These are phyloP conservation scores for Rhizopogon vinicolor DNA, from an alignment of 768 basidiomycete species.

Conservation along the genomic window DNA sequence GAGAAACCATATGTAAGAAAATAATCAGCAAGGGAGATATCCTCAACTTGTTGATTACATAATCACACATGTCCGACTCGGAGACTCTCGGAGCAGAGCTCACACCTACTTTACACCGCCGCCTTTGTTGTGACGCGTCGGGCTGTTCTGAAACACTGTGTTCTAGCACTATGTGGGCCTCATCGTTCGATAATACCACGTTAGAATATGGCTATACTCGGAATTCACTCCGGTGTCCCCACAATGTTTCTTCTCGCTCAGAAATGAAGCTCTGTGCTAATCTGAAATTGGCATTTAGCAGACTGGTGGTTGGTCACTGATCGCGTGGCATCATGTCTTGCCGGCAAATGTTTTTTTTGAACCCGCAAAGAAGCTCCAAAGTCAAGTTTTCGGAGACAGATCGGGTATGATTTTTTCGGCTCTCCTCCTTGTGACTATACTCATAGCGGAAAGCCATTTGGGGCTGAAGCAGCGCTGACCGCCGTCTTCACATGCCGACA, in stretches of 20 bases:
- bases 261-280: neutral
- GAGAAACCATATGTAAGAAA: neutral
- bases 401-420: slow-evolving; percentile 2
- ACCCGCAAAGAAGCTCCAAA: neutral
- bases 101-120: too few species aligned
- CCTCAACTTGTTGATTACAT: neutral
- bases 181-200: too few species aligned
- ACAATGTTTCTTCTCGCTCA: slow-evolving; percentile 2
- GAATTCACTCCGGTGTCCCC: neutral
- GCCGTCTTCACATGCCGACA: neutral
- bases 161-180: neutral
- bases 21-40: neutral
- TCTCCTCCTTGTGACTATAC: neutral
- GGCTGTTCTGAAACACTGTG: neutral
- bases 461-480: neutral
- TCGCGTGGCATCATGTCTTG: neutral
- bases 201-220: neutral
- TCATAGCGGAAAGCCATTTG: neutral
- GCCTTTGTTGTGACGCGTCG: too few species aligned
- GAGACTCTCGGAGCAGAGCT: too few species aligned
- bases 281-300: neutral
- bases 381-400: neutral
- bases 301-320: neutral
- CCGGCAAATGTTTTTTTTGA: neutral
- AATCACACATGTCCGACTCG: too few species aligned